Evolutionary conservation across 345 rosid species (phyloP).

Genomic region (Gynandropsis gynandra): DNA sequence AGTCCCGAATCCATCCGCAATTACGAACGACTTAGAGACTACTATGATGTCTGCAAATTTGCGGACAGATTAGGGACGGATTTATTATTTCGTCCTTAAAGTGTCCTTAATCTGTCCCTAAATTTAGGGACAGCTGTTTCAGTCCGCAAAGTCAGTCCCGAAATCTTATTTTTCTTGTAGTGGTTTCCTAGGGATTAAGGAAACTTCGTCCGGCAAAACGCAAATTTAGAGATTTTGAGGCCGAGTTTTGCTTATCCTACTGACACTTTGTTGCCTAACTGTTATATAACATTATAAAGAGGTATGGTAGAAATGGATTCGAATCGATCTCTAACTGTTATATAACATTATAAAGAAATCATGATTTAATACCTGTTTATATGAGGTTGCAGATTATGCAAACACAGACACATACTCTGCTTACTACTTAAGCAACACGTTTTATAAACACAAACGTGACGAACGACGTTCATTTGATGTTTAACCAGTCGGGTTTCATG

Average conservation of each 20-base stretch:
- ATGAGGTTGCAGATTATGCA: slow-evolving; percentile 18
- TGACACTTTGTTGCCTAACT: slow-evolving; percentile 41
- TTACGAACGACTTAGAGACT: too few relatives aligned
- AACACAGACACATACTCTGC: background rate
- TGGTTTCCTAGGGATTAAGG: too few relatives aligned
- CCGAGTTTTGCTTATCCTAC: slow-evolving; percentile 44
- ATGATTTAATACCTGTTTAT: background rate
- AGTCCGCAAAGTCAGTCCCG: too few relatives aligned
- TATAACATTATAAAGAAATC: background rate
- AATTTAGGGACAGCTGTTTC: too few relatives aligned
- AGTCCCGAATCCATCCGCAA: too few relatives aligned
- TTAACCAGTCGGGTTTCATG: slow-evolving; percentile 42
- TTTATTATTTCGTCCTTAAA: too few relatives aligned
- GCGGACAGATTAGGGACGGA: too few relatives aligned
- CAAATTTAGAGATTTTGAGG: slow-evolving; percentile 31
- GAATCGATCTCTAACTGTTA: slow-evolving; percentile 19
- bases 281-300: background rate
- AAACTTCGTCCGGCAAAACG: slow-evolving; percentile 34
- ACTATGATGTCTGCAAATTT: too few relatives aligned
- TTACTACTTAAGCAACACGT: slow-evolving; percentile 28
- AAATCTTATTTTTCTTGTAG: too few relatives aligned
- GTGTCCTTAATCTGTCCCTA: too few relatives aligned
- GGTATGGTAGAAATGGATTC: background rate
- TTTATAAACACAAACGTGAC: background rate
- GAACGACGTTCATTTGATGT: slow-evolving; percentile 26